phyloP scores from a whole-genome alignment of 306 rosid species.

The Urtica urens region DNA sequence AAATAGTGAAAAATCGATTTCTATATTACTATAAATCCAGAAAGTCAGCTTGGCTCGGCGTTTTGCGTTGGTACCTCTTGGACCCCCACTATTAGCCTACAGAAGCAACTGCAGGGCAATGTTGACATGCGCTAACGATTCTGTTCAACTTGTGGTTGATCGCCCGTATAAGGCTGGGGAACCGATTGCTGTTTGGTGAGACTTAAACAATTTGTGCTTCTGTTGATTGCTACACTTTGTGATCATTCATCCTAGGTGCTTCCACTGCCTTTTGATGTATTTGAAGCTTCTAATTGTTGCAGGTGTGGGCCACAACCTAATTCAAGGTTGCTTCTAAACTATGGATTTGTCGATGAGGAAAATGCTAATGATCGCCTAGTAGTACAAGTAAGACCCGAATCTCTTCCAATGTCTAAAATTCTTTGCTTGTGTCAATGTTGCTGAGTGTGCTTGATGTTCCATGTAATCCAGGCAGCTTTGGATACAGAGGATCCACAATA shows the following conservation, averaged over 20 bases:
- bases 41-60: conserved; percentile 96
- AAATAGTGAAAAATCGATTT: not conserved
- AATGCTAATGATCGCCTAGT: conserved; percentile 63
- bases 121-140: conserved; percentile 66
- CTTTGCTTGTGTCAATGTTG: conserved; percentile 14
- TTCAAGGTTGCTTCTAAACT: conserved; percentile 74
- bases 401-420: conserved; percentile 5
- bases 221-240: not conserved
- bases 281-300: conserved; percentile 18
- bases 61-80: conserved; percentile 95
- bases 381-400: conserved; percentile 45
- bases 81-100: conserved; percentile 87
- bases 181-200: conserved; percentile 77
- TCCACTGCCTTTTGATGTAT: conserved; percentile 3
- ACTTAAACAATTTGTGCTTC: conserved; percentile 10
- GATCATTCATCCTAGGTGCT: conserved; percentile 2
- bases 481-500: conserved; percentile 92
- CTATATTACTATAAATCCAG: conserved; percentile 30
- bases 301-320: conserved; percentile 99
- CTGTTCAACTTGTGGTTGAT: conserved; percentile 82
- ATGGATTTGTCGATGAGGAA: conserved; percentile 87
- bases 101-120: conserved; percentile 82
- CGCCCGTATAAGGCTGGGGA: conserved; percentile 80
- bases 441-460: conserved; percentile 14
- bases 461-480: conserved; percentile 64